Evolutionary conservation across 2,329 filamentous ascomycete genomes (phyloP), one percentile per base, ranked within the genome.

Genomic region (Apiospora aurea): DNA sequence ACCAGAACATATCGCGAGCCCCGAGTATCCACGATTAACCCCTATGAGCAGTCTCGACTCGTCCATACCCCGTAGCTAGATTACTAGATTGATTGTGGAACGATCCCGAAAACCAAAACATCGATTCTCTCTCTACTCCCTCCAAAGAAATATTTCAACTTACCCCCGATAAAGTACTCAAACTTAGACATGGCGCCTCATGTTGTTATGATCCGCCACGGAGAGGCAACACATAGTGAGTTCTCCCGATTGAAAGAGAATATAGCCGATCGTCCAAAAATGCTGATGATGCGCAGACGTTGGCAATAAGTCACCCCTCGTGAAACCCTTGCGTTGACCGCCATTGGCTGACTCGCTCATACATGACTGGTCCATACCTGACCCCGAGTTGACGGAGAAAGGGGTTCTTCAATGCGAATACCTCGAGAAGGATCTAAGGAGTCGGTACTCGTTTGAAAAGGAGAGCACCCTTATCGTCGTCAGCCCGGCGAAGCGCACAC

Each of bases 121-220:
- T 41, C 57, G 41, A 38, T 4, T 41, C 18, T 64, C 29, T 41
- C 21, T 13, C 21, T 41, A 64, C 29, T 41, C 26, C 8, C 18
- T 24, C 34, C 57, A n/a, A 41, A 38, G 4, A n/a, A 41, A 38
- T 1, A n/a, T 13, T 41, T 41, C 18, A 41, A 66, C n/a, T 14
- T 16, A 64, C 34, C 57, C 21, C 34, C 34, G 21, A 64, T 64
- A 41, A 21, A 34, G 14, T n/a, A 38, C 67, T 21, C 44, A 5
- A n/a, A 24, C 14, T 24, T 29, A 7, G n/a, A 46, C 68, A 84
- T 84, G 83, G 74, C 82, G 18, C 82, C 82, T 7, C 78, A 79
- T 6, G 75, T 84, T n/a, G 81, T 85, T 72, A 73, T 85, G 7
- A 82, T 85, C 72, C 78, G 83, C 67, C 83, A 85, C 71, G 83